Conservation (phyloP, 2,329 filamentous ascomycete species). For the Apiospora sp. region DNA sequence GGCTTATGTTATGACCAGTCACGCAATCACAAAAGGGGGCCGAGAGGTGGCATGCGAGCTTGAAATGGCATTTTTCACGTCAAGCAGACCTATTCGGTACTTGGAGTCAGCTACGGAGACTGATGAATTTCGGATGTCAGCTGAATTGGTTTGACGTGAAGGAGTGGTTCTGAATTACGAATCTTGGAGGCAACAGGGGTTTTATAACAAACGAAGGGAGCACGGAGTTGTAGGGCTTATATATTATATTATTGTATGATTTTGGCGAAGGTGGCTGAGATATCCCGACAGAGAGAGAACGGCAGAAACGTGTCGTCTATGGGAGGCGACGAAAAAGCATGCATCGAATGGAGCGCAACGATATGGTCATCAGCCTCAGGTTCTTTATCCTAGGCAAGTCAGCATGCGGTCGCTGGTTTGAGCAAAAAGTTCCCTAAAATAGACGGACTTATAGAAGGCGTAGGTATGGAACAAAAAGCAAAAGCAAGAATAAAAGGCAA, state of each 20-base stretch:
- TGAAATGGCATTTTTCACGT: not conserved
- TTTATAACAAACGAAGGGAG: constrained; percentile 7
- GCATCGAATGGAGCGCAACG: constrained; percentile 1
- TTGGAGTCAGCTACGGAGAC: not conserved
- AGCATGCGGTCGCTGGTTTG: not conserved
- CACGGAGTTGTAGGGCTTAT: constrained; percentile 19
- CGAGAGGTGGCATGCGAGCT: not conserved
- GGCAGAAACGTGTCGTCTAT: constrained; percentile 4
- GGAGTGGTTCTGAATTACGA: constrained; percentile 16
- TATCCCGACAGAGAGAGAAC: constrained; percentile 7
- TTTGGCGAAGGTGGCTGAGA: not conserved
- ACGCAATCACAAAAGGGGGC: not conserved
- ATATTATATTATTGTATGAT: constrained; percentile 22
- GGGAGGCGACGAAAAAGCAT: constrained; percentile 4
- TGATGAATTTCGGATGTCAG: constrained; percentile 5
- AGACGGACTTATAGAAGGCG: constrained; percentile 20
- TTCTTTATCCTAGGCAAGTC: not conserved
- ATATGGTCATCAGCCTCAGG: constrained; percentile 7
- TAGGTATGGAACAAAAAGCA: constrained; percentile 18
- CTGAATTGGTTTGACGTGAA: constrained; percentile 7
- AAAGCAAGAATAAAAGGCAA: constrained; percentile 22
- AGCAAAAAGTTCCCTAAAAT: constrained; percentile 14
- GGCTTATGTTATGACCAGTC: not conserved
- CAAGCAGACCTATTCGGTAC: not conserved
- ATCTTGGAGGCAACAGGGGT: constrained; percentile 4